These are phyloP conservation scores for Aciculoconidium aculeatum DNA, from an alignment of 805 yeast genomes.

Conservation along the genomic window DNA sequence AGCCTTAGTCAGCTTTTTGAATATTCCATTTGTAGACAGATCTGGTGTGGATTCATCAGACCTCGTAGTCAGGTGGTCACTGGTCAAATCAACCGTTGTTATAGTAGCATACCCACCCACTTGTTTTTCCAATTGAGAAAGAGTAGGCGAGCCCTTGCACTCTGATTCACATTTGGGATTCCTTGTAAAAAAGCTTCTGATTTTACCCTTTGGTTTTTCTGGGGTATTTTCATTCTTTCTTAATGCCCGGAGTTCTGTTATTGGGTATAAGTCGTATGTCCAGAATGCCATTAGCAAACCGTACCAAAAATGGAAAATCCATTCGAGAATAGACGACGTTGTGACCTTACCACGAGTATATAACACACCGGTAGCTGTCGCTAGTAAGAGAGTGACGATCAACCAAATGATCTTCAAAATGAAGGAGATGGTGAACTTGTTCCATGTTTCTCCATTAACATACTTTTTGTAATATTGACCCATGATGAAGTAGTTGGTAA, in stretches of 20 bases:
- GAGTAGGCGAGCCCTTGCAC: too few relatives aligned
- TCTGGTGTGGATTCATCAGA: too few relatives aligned
- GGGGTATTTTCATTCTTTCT: too few relatives aligned
- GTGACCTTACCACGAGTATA: conserved; percentile 14
- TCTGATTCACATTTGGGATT: too few relatives aligned
- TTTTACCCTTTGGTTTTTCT: too few relatives aligned
- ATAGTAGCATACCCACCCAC: too few relatives aligned
- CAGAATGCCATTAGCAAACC: conserved; percentile 21
- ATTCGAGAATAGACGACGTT: conserved; percentile 18
- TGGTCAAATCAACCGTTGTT: too few relatives aligned
- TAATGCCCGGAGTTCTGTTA: conserved; percentile 17
- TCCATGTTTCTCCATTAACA: conserved; percentile 24
- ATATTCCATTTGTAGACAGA: too few relatives aligned
- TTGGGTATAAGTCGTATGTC: conserved; percentile 25
- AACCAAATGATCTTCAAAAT: conserved; percentile 20
- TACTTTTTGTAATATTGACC: conserved; percentile 23
- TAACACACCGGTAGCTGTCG: conserved; percentile 16
- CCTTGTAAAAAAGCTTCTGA: too few relatives aligned
- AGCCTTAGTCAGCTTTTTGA: too few relatives aligned
- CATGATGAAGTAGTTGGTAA: conserved; percentile 24
- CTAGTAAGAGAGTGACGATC: conserved; percentile 15
- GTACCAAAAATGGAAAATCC: conserved; percentile 26
- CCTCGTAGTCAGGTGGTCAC: too few relatives aligned
- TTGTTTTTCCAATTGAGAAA: too few relatives aligned
- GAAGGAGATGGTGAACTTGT: conserved; percentile 23